These are phyloP conservation scores for Eimeria acervulina DNA, from an alignment of 169 alveolate genomes.

Conservation along the genomic window DNA sequence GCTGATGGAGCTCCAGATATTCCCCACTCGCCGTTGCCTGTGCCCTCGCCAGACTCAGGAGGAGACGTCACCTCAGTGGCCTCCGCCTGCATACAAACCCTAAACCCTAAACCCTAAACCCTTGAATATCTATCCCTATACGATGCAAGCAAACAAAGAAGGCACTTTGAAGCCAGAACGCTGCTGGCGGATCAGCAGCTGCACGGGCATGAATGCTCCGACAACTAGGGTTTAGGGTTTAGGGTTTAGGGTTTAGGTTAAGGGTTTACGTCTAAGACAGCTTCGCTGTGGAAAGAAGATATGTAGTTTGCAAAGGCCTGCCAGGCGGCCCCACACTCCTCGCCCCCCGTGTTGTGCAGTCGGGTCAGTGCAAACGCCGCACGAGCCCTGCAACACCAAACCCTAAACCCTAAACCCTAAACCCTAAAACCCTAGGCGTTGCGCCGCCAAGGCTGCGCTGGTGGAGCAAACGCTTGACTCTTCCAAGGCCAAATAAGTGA, in stretches of 20 bases:
- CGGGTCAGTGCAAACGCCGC: conserved; percentile 59
- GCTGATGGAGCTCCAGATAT: neutral
- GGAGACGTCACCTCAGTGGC: conserved; percentile 51
- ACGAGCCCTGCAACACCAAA: conserved; percentile 36
- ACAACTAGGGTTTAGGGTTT: neutral
- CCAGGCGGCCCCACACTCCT: conserved; percentile 44
- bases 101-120: conserved; percentile 3
- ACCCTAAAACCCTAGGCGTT: too few species aligned
- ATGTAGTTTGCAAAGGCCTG: conserved; percentile 27
- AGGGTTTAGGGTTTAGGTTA: conserved; percentile 32
- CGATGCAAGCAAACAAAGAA: neutral
- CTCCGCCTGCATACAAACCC: conserved; percentile 56
- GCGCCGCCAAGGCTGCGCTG: too few species aligned
- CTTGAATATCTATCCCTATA: neutral
- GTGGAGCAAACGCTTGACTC: too few species aligned
- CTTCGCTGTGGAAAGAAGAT: conserved; percentile 69
- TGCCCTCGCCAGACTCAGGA: conserved; percentile 1
- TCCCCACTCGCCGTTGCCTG: conserved; percentile 2
- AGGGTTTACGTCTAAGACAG: conserved; percentile 50
- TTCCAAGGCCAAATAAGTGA: too few species aligned
- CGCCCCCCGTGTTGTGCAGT: conserved; percentile 50
- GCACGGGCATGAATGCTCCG: neutral
- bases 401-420: too few species aligned
- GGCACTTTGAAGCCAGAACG: neutral
- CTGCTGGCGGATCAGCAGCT: neutral